A percentile compares a stretch with the other conserved stretches of the same genome.
Conservation (phyloP, 2,329 filamentous ascomycete genomes). For the Aspergillus proliferans region DNA sequence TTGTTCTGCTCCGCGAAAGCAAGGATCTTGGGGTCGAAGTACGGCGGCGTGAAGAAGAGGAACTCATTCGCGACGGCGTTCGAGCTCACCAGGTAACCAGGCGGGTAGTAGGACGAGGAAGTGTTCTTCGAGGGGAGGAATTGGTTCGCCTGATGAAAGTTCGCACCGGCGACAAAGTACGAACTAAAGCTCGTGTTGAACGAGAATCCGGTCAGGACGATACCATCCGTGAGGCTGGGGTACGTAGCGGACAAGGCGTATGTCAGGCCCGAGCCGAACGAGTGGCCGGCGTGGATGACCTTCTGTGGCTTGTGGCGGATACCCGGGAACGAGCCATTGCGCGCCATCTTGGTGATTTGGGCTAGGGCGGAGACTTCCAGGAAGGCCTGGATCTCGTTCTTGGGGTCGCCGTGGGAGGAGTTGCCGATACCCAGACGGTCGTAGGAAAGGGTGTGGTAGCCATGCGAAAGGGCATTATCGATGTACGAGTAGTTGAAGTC, state of each 20-base stretch:
- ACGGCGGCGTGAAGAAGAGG: constrained; percentile 9
- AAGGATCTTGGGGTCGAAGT: constrained; percentile 12
- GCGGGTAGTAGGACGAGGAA: constrained; percentile 6
- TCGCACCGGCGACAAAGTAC: constrained; percentile 13
- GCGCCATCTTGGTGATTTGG: constrained; percentile 31
- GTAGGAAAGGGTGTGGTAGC: constrained; percentile 37
- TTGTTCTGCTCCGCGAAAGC: constrained; percentile 15
- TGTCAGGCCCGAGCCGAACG: constrained; percentile 31
- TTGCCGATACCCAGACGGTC: constrained; percentile 35
- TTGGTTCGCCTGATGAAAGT: constrained; percentile 12
- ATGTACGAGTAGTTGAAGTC: constrained; percentile 33
- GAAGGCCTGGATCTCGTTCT: constrained; percentile 34
- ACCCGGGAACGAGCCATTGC: constrained; percentile 27
- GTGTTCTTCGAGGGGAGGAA: not conserved
- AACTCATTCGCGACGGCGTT: constrained; percentile 11
- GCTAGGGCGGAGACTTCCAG: constrained; percentile 35
- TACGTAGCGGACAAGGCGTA: constrained; percentile 26
- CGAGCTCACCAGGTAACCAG: constrained; percentile 17
- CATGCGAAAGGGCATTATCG: constrained; percentile 27
- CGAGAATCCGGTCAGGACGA: constrained; percentile 36
- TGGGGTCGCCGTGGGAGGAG: constrained; percentile 34
- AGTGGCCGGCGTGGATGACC: constrained; percentile 33
- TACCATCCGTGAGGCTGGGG: constrained; percentile 31
- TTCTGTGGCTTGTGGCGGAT: constrained; percentile 24
- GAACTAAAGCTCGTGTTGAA: constrained; percentile 16